Conservation (phyloP, 2,329 filamentous ascomycete genomes). For the Epichloe sp. region DNA sequence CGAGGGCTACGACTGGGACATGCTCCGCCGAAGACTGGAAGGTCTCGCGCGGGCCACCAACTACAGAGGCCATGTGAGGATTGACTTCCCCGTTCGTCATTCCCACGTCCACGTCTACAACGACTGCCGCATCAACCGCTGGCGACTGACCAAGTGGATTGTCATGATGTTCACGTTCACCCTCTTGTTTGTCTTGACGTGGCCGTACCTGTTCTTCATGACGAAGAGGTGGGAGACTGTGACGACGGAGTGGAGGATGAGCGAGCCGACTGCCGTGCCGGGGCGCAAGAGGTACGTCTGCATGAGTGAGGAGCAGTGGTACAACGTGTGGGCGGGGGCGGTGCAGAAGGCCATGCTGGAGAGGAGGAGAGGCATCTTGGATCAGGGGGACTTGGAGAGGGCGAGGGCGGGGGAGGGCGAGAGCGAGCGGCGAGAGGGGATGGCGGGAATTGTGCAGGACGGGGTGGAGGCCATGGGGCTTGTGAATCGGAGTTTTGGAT, state of each 20-base stretch:
- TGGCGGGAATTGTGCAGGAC: conserved; percentile 32
- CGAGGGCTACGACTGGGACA: conserved; percentile 45
- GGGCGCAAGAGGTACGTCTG: conserved; percentile 34
- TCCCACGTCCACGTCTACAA: conserved; percentile 50
- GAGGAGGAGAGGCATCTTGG: conserved; percentile 40
- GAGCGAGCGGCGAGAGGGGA: conserved; percentile 23
- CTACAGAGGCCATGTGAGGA: conserved; percentile 48
- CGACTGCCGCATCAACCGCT: conserved; percentile 46
- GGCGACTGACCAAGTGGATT: conserved; percentile 52
- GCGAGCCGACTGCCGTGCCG: conserved; percentile 16
- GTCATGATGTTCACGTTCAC: conserved; percentile 52
- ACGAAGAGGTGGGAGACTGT: conserved; percentile 57
- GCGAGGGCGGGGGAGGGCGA: conserved; percentile 15
- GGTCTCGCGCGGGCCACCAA: conserved; percentile 49
- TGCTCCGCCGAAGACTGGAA: conserved; percentile 38
- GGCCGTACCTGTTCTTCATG: conserved; percentile 55
- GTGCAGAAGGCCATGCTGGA: conserved; percentile 47
- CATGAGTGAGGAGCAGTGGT: conserved; percentile 46
- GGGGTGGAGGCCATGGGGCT: conserved; percentile 38
- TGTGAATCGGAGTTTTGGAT: conserved; percentile 40
- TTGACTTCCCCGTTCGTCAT: conserved; percentile 48
- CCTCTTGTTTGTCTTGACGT: conserved; percentile 55
- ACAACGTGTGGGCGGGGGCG: conserved; percentile 46
- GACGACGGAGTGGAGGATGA: conserved; percentile 41
- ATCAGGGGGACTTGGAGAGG: conserved; percentile 40